phyloP scores from a whole-genome alignment of 805 yeast genomes.

The Metschnikowia proteae region DNA sequence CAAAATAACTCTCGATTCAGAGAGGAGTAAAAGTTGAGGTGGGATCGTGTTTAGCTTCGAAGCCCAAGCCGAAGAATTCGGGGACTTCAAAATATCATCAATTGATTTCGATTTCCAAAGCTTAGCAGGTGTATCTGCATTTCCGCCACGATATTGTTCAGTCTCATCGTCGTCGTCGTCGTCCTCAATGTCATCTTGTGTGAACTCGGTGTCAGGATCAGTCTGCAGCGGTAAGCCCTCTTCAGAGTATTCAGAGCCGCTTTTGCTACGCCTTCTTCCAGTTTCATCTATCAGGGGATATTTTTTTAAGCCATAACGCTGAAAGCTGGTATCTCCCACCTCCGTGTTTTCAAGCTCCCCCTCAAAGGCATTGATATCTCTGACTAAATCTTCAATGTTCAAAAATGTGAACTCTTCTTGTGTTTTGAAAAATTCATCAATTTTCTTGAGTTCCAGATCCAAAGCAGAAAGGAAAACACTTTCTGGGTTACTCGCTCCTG shows the following conservation, averaged over 20 bases:
- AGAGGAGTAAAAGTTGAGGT: slow-evolving; percentile 17
- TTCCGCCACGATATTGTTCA: slow-evolving; percentile 8
- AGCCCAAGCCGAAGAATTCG: slow-evolving; percentile 27
- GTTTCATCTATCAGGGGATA: slow-evolving; percentile 6
- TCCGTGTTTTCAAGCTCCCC: slow-evolving; percentile 21
- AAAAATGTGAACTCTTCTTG: slow-evolving; percentile 59
- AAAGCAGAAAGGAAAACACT: slow-evolving; percentile 65
- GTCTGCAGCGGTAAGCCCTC: slow-evolving; percentile 20
- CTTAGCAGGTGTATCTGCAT: slow-evolving; percentile 7
- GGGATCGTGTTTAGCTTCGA: slow-evolving; percentile 12
- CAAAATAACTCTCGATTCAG: slow-evolving; percentile 49
- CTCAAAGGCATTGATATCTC: slow-evolving; percentile 64
- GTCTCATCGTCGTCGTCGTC: slow-evolving; percentile 12
- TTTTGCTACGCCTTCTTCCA: slow-evolving; percentile 11
- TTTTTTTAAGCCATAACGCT: slow-evolving; percentile 8
- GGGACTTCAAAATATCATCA: slow-evolving; percentile 36
- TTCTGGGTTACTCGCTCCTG: slow-evolving; percentile 40
- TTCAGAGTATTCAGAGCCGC: slow-evolving; percentile 18
- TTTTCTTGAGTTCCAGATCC: slow-evolving; percentile 70
- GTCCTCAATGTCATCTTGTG: slow-evolving; percentile 20
- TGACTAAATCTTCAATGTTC: slow-evolving; percentile 53
- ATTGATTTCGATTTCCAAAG: slow-evolving; percentile 23
- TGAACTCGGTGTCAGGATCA: slow-evolving; percentile 36
- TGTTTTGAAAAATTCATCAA: slow-evolving; percentile 66
- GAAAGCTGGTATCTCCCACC: slow-evolving; percentile 7